Base-by-base conservation (phyloP, 2,329 filamentous ascomycete species). In the Paraconiothyrium sp. region DNA sequence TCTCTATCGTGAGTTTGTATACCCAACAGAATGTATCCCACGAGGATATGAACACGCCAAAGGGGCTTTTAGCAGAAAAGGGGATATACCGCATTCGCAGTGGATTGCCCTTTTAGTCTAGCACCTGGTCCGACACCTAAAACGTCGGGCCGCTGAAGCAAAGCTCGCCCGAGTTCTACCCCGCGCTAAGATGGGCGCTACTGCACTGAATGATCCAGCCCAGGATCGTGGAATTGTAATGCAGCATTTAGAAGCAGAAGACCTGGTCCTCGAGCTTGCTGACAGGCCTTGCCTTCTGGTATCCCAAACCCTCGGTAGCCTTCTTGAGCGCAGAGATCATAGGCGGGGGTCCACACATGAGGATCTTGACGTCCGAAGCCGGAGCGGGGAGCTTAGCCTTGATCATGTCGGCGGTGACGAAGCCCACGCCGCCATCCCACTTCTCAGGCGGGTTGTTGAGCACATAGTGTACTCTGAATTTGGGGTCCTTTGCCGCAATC, bases 281-380 rank as follows among this genome's bases (percentile, higher is more conserved):
- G 73, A 98, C 94, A 48, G 94, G 93, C 64, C 90, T 89, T 46
- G 95, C 92, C 86, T 98, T 98, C 76, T 92, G 87, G 85, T 91
- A 99, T 61, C 95, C 95, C 22, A 98, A 86, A 66, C 88, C 86
- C 82, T 96, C 93, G 54, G 94, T 90, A 7, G 93, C 88, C 87
- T 98, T 98, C 91, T 99, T 99, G 85, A 98, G 90, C 55, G 93
- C 94, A 74, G 91, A 92, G 67, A 98, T 87, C 95, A 99, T 99
- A 54, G 95, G 95, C 60, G 95, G 95, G 61, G 95, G 95, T 58
- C 95, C 95, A 78, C 95, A 99, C 69, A 98, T 86, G 63, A 98
- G 86, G 71, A 99, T 87, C 88, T 98, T 98, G 83, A 97, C 90
- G 75, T 98, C 94, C 61, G 86, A 83, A 59, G 92, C 92, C 22